A percentile compares a stretch with the other conserved stretches of the same genome.
phyloP scores from a whole-genome alignment of 106 monocot species.

The Triglochin maritima region DNA sequence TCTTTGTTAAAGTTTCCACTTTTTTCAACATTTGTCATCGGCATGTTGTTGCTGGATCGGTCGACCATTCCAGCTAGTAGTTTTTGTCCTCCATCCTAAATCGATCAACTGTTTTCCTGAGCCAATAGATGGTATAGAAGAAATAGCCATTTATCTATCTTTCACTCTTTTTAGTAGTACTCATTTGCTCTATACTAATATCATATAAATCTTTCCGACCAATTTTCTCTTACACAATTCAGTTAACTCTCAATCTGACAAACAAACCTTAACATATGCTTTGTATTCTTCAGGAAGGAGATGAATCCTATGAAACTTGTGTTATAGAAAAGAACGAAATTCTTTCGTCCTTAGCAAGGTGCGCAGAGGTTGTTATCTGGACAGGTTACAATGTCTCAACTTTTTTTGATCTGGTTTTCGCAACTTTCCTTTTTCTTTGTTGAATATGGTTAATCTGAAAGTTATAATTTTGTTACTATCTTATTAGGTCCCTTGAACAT shows the following conservation, averaged over 20 bases:
- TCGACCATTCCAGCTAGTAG: too few relatives aligned
- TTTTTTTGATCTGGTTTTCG: not conserved
- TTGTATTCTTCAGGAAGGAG: slow-evolving; percentile 1
- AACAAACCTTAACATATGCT: not conserved
- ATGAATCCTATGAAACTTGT: slow-evolving; percentile 13
- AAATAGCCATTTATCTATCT: too few relatives aligned
- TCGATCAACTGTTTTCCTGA: too few relatives aligned
- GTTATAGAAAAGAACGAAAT: slow-evolving; percentile 2
- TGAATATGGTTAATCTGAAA: not conserved
- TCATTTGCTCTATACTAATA: too few relatives aligned
- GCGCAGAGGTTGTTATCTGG: slow-evolving; percentile 14
- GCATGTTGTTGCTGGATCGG: not conserved
- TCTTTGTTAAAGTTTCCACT: not conserved
- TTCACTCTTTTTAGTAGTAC: too few relatives aligned
- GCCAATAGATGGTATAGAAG: too few relatives aligned
- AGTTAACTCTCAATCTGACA: not conserved
- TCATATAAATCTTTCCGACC: too few relatives aligned
- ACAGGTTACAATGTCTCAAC: not conserved
- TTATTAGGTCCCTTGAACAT: slow-evolving; percentile 77
- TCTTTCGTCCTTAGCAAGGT: slow-evolving; percentile 13
- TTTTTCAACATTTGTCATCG: not conserved
- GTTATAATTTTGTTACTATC: not conserved
- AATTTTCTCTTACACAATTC: too few relatives aligned
- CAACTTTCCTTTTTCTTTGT: not conserved
- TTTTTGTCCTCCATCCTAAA: too few relatives aligned